These are phyloP conservation scores for Neurospora sp. DNA, from an alignment of 495 filamentous ascomycete genomes.

Conservation along the genomic window DNA sequence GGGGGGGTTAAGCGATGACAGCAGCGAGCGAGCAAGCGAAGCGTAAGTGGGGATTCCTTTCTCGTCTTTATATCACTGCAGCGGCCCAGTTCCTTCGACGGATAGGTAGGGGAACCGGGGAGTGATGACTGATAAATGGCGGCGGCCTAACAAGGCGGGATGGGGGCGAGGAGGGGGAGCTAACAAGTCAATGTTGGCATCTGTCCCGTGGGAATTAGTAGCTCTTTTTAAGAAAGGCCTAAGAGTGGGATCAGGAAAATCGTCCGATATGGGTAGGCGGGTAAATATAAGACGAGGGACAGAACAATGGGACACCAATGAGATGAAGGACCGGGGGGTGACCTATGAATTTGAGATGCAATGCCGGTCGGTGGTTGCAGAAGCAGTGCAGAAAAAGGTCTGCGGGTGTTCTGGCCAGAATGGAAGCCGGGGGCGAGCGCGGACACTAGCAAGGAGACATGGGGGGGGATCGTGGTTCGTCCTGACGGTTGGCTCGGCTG, in stretches of 20 bases:
- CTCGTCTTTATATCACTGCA: background rate
- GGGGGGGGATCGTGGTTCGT: background rate
- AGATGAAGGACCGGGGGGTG: slow-evolving; percentile 1
- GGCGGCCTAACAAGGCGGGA: background rate
- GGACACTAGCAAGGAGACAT: background rate
- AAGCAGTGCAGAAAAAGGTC: background rate
- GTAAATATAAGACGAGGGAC: slow-evolving; percentile 23
- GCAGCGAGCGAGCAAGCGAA: background rate
- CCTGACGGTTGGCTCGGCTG: background rate
- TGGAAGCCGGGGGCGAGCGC: background rate
- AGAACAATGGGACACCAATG: slow-evolving; percentile 20
- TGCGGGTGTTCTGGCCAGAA: background rate
- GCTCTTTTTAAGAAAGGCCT: background rate
- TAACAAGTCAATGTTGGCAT: background rate
- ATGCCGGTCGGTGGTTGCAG: slow-evolving; percentile 18
- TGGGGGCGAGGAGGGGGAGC: background rate
- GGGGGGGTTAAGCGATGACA: background rate
- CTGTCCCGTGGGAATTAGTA: background rate
- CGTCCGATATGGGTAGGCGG: slow-evolving; percentile 24
- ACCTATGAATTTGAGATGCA: slow-evolving; percentile 19
- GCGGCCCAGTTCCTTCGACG: background rate
- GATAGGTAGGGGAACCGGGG: background rate
- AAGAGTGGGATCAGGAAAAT: background rate
- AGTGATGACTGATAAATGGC: background rate
- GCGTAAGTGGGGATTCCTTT: background rate